Conservation (phyloP, 164 flowering plant species). For the Tetracentron sinense region DNA sequence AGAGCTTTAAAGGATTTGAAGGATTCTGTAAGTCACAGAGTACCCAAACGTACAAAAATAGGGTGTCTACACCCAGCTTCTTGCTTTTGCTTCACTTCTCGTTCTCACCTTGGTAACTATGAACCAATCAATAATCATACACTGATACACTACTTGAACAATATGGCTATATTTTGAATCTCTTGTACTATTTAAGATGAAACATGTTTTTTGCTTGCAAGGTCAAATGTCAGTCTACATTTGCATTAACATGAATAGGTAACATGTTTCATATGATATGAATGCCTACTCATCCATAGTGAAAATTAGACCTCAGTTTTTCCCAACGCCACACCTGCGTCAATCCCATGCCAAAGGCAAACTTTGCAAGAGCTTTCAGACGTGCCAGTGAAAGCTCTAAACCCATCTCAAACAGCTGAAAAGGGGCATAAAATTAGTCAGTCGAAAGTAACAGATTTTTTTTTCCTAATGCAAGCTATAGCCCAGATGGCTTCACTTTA, state of each 20-base stretch:
- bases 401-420: conserved; percentile 99
- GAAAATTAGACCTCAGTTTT: not conserved
- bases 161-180: not conserved
- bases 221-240: not conserved
- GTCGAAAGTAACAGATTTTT: not conserved
- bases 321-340: conserved; percentile 60
- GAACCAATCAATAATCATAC: not conserved
- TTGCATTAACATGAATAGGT: not conserved
- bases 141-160: not conserved
- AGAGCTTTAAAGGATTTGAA: no score
- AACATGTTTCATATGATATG: no score
- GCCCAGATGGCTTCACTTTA: not conserved
- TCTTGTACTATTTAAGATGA: not conserved
- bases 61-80: no score
- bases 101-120: no score
- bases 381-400: conserved; percentile 97
- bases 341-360: conserved; percentile 96
- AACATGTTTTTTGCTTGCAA: not conserved
- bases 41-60: no score
- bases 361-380: conserved; percentile 90
- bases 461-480: not conserved
- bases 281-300: no score
- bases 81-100: no score
- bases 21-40: no score
- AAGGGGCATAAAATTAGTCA: conserved; percentile 6